Conservation (phyloP, 805 yeast genomes). For the Ogataea ganodermae region DNA sequence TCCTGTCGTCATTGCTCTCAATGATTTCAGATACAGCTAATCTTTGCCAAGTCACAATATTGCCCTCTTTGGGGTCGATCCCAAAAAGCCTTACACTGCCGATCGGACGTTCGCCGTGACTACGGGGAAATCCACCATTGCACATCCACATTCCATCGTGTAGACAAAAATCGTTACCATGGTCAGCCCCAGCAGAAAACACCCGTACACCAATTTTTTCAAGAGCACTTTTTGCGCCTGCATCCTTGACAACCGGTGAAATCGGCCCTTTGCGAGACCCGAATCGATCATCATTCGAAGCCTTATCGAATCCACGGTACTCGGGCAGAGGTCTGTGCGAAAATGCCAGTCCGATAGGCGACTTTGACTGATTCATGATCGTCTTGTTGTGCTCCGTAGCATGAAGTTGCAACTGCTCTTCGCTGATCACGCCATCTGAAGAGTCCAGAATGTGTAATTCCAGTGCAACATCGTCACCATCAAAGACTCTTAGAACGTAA, state of each 20-base stretch:
- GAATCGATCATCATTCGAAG: conserved; percentile 39
- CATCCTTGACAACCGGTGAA: conserved; percentile 73
- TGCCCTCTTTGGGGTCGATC: conserved; percentile 42
- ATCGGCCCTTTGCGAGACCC: conserved; percentile 73
- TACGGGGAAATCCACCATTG: conserved; percentile 92
- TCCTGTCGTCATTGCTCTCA: no score
- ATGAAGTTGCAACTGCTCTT: conserved; percentile 85
- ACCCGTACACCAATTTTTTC: conserved; percentile 68
- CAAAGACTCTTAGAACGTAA: conserved; percentile 55
- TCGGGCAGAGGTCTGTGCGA: conserved; percentile 95
- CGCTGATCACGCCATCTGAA: conserved; percentile 35
- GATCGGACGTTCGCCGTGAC: conserved; percentile 98
- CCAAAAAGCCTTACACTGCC: conserved; percentile 75
- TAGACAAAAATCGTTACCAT: conserved; percentile 88
- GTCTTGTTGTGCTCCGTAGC: conserved; percentile 33
- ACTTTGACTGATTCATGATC: conserved; percentile 28
- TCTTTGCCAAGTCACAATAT: background rate
- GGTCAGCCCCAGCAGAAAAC: conserved; percentile 90
- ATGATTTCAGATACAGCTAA: no score
- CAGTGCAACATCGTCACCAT: conserved; percentile 42
- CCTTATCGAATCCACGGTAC: conserved; percentile 47
- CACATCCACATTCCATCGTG: conserved; percentile 75
- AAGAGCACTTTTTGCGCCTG: conserved; percentile 63
- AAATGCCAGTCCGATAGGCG: conserved; percentile 78
- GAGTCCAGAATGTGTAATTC: conserved; percentile 79